phyloP scores from a whole-genome alignment of 2,329 filamentous ascomycete species.

The Ophiostoma novo-ulmi region DNA sequence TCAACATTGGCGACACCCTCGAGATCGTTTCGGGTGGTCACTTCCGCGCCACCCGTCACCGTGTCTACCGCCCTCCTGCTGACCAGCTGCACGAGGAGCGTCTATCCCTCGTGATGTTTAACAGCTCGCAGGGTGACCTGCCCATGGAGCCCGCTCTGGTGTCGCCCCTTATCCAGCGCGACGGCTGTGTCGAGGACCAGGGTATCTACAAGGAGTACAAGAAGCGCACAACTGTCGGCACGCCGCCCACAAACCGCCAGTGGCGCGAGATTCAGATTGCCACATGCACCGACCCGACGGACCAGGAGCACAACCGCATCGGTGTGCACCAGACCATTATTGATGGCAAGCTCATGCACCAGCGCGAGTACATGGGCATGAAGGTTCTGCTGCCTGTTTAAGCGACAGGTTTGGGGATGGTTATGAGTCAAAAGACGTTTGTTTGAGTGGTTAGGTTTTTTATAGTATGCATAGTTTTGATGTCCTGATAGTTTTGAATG shows the following conservation, averaged over 20 bases:
- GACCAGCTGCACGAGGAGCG: constrained; percentile 40
- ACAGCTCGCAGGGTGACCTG: constrained; percentile 42
- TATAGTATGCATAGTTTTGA: background rate
- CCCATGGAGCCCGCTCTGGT: constrained; percentile 39
- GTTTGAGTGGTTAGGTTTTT: background rate
- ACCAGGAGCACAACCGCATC: constrained; percentile 38
- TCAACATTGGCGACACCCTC: constrained; percentile 45
- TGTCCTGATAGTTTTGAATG: background rate
- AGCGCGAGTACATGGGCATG: constrained; percentile 44
- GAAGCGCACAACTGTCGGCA: constrained; percentile 37
- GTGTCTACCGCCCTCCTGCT: constrained; percentile 40
- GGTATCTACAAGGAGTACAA: constrained; percentile 45
- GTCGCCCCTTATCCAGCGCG: constrained; percentile 33
- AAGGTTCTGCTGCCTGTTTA: constrained; percentile 42
- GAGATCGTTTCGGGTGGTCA: constrained; percentile 44
- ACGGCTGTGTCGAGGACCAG: constrained; percentile 42
- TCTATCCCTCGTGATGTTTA: constrained; percentile 42
- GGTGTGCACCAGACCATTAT: constrained; percentile 41
- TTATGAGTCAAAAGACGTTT: background rate
- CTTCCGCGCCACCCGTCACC: constrained; percentile 43
- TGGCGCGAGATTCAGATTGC: constrained; percentile 49
- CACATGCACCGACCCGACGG: constrained; percentile 41
- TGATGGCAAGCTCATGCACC: constrained; percentile 43
- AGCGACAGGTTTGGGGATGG: background rate
- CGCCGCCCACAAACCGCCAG: constrained; percentile 41